These are phyloP conservation scores for Nothophytophthora sp. DNA, from an alignment of 352 stramenopile species.

Conservation along the genomic window DNA sequence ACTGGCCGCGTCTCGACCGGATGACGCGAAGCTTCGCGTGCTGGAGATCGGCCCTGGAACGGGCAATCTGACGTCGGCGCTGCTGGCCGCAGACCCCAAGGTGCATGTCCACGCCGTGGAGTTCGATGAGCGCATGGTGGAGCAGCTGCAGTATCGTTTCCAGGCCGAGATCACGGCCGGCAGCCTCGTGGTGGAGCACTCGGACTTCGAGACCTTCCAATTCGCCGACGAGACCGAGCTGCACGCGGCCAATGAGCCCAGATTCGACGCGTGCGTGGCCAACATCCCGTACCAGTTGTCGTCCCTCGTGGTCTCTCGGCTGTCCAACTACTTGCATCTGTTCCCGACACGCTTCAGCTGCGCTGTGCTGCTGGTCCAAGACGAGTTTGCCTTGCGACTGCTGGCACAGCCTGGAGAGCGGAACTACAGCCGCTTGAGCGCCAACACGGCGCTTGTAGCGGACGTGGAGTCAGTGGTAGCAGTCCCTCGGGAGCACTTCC, in stretches of 20 bases:
- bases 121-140: conserved; percentile 98
- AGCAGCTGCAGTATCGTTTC: conserved; percentile 99
- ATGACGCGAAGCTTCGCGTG: conserved; percentile 92
- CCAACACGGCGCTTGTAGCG: conserved; percentile 99
- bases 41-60: conserved; percentile 98
- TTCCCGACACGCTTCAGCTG: conserved; percentile 92
- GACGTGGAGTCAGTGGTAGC: conserved; percentile 99
- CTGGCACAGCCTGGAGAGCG: conserved; percentile 90
- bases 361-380: conserved; percentile 99
- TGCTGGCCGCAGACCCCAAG: conserved; percentile 91
- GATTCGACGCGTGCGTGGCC: conserved; percentile 99
- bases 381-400: conserved; percentile 93
- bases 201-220: conserved; percentile 98
- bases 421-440: conserved; percentile 98
- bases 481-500: conserved; percentile 99
- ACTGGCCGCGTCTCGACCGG: conserved; percentile 59
- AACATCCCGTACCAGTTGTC: conserved; percentile 99
- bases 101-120: conserved; percentile 99
- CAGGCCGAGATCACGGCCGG: conserved; percentile 95
- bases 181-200: conserved; percentile 99
- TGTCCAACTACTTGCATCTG: conserved; percentile 97
- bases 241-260: conserved; percentile 56
- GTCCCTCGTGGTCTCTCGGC: conserved; percentile 98
- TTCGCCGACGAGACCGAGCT: conserved; percentile 39
- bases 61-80: conserved; percentile 99